These are phyloP conservation scores for Saposhnikovia divaricata DNA, from an alignment of 129 eudicot genomes.

Conservation along the genomic window DNA sequence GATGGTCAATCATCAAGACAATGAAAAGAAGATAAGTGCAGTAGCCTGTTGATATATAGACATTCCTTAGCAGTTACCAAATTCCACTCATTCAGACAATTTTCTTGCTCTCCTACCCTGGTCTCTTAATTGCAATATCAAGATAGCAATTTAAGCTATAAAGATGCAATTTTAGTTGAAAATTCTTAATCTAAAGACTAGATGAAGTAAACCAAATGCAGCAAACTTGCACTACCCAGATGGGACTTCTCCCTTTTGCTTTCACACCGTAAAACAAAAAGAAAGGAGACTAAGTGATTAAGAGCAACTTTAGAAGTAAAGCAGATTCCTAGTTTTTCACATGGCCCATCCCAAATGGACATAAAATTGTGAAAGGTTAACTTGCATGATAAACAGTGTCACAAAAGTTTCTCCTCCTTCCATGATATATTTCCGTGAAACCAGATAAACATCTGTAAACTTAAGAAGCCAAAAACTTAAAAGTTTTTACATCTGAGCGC, in stretches of 20 bases:
- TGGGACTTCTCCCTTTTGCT: background rate
- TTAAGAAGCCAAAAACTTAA: background rate
- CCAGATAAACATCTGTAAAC: background rate
- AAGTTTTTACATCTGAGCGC: background rate
- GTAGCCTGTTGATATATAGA: background rate
- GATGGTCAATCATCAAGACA: background rate
- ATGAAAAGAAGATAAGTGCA: background rate
- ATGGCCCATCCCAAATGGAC: background rate
- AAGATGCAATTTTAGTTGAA: background rate
- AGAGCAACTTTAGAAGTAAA: slow-evolving; percentile 20
- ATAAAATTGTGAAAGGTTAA: slow-evolving; percentile 16
- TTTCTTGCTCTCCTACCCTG: background rate
- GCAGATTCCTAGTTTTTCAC: slow-evolving; percentile 15
- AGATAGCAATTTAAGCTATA: background rate
- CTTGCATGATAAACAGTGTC: slow-evolving; percentile 29
- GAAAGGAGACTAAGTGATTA: slow-evolving; percentile 6
- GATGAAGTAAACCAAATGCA: background rate
- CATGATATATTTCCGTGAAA: background rate
- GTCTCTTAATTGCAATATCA: background rate
- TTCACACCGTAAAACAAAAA: background rate
- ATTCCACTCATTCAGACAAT: background rate
- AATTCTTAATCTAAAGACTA: background rate
- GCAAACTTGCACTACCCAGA: background rate
- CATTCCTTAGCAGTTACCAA: background rate
- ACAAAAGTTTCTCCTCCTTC: slow-evolving; percentile 19